A percentile compares a stretch with the other conserved stretches of the same genome.
Evolutionary conservation across 495 filamentous ascomycete genomes (phyloP).

Genomic region (Tuber umbilicatum): DNA sequence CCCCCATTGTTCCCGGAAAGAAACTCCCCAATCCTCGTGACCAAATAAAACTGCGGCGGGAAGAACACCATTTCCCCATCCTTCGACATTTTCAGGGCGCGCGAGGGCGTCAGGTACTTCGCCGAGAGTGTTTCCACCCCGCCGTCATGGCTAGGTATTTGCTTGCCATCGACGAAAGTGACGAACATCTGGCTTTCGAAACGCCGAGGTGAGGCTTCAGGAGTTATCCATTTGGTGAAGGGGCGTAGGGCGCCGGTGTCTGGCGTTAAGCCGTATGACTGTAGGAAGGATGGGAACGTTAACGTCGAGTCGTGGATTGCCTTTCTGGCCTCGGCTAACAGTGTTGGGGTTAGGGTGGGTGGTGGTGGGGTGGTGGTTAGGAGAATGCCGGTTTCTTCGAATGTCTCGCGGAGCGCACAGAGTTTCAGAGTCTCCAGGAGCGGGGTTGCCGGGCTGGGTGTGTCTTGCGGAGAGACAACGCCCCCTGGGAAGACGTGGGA

Average conservation of each 20-base stretch:
- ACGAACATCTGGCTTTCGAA: constrained; percentile 96
- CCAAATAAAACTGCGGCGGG: constrained; percentile 80
- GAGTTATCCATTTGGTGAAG: constrained; percentile 90
- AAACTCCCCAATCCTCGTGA: constrained; percentile 60
- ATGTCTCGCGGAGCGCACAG: constrained; percentile 81
- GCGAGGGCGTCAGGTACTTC: constrained; percentile 59
- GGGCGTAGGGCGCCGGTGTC: constrained; percentile 59
- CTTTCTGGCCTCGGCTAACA: constrained; percentile 55
- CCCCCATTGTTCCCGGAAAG: constrained; percentile 46
- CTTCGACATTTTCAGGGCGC: constrained; percentile 61
- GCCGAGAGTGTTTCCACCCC: constrained; percentile 79
- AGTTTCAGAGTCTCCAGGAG: constrained; percentile 45
- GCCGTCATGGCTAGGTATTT: constrained; percentile 69
- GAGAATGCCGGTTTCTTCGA: constrained; percentile 90
- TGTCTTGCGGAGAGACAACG: constrained; percentile 53
- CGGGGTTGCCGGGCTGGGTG: constrained; percentile 59
- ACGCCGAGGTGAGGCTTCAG: constrained; percentile 59
- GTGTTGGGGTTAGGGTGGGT: constrained; percentile 54
- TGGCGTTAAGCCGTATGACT: constrained; percentile 7
- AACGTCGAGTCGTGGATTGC: constrained; percentile 57
- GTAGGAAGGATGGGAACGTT: constrained; percentile 53
- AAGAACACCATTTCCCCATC: constrained; percentile 70
- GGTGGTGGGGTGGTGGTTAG: constrained; percentile 55
- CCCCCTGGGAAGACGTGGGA: constrained; percentile 98
- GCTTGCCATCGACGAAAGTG: constrained; percentile 56